These are phyloP conservation scores for Vachellia collinsii DNA, from an alignment of 306 rosid genomes.

Conservation along the genomic window DNA sequence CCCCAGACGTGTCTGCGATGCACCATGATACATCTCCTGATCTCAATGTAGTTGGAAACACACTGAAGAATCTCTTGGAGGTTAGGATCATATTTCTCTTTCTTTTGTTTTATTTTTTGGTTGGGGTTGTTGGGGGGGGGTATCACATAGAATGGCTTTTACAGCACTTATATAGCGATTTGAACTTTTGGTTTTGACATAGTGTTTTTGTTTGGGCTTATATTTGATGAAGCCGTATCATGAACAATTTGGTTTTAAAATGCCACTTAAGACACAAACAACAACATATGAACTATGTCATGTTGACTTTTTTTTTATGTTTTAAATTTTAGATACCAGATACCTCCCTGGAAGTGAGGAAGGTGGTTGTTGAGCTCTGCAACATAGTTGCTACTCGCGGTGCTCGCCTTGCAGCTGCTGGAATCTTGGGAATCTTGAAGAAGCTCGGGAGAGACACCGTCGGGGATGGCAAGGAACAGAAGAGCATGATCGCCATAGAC, in stretches of 20 bases:
- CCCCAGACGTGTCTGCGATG: conserved; percentile 72
- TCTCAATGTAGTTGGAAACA: conserved; percentile 56
- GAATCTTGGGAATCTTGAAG: conserved; percentile 76
- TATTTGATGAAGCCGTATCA: background rate
- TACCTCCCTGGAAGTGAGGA: conserved; percentile 63
- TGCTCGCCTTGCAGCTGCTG: conserved; percentile 90
- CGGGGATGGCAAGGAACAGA: conserved; percentile 49
- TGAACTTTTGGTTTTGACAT: background rate
- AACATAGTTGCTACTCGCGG: conserved; percentile 82
- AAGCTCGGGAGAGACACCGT: conserved; percentile 68
- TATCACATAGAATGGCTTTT: conserved; percentile 8
- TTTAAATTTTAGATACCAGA: conserved; percentile 60
- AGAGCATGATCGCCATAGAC: conserved; percentile 75
- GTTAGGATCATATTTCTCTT: conserved; percentile 35
- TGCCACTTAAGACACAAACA: background rate
- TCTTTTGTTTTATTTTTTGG: no score
- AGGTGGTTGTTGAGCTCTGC: conserved; percentile 67
- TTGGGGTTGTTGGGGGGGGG: no score
- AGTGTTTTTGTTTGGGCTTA: no score
- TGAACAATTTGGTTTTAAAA: background rate
- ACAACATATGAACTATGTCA: background rate
- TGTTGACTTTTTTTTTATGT: background rate
- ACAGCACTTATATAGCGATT: background rate
- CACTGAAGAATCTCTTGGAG: conserved; percentile 63
- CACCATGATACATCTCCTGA: conserved; percentile 70